phyloP scores from a whole-genome alignment of 805 yeast species.

The Scheffersomyces lignosus region DNA sequence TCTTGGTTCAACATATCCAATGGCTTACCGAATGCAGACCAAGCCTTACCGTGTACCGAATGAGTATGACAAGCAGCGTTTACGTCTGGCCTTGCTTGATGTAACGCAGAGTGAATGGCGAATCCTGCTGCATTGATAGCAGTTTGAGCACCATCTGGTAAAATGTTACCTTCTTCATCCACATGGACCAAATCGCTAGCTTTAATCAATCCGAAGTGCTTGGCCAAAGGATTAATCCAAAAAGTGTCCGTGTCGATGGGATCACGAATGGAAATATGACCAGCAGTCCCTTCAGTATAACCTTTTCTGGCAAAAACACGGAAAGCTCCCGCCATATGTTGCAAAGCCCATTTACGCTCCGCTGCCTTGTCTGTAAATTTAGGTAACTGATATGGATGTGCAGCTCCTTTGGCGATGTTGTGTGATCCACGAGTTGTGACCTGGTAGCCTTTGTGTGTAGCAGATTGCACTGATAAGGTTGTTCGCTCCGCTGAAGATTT shows the following conservation, averaged over 20 bases:
- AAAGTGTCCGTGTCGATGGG: conserved; percentile 79
- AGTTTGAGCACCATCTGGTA: conserved; percentile 39
- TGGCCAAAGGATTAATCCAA: conserved; percentile 89
- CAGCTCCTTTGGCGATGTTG: conserved; percentile 56
- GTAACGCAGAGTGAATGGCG: conserved; percentile 40
- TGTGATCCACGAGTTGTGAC: conserved; percentile 53
- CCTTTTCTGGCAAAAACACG: conserved; percentile 79
- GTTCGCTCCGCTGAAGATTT: too few relatives aligned
- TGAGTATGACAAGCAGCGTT: conserved; percentile 44
- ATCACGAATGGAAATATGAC: conserved; percentile 83
- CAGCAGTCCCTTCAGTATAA: conserved; percentile 76
- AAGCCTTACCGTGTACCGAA: conserved; percentile 41
- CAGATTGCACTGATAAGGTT: conserved; percentile 1
- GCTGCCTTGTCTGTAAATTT: conserved; percentile 47
- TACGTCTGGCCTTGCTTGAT: conserved; percentile 39
- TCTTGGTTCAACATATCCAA: conserved; percentile 83
- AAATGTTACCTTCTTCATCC: conserved; percentile 35
- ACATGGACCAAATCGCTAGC: conserved; percentile 43
- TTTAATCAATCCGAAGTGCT: conserved; percentile 55
- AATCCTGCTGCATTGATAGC: conserved; percentile 45
- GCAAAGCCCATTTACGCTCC: conserved; percentile 55
- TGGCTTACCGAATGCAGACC: conserved; percentile 34
- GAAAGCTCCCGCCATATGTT: conserved; percentile 86
- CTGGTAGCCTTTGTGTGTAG: conserved; percentile 41
- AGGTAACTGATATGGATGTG: conserved; percentile 54